Percentiles rank a stretch among this genome's conserved stretches.
These are phyloP conservation scores for Beauveria sp. DNA, from an alignment of 2,329 filamentous ascomycete species.

Conservation along the genomic window DNA sequence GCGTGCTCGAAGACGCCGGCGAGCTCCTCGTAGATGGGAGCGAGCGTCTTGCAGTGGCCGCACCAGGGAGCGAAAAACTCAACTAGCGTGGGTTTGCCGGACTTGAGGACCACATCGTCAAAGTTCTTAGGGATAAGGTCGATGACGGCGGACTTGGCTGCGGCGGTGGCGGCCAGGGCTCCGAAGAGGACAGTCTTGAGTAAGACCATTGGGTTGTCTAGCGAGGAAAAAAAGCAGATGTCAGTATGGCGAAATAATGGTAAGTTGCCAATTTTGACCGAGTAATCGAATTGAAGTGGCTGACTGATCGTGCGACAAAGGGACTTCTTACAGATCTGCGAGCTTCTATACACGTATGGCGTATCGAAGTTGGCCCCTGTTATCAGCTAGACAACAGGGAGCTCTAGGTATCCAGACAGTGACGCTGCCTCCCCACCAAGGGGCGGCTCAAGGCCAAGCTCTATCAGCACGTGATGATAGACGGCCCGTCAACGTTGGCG, in stretches of 20 bases:
- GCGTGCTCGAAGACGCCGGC: slow-evolving; percentile 65
- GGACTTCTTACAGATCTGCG: slow-evolving; percentile 2
- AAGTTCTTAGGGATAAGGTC: slow-evolving; percentile 90
- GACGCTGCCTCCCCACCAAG: not conserved
- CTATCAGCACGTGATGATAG: slow-evolving; percentile 18
- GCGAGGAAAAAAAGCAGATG: not conserved
- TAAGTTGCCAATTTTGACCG: not conserved
- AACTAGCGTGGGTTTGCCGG: slow-evolving; percentile 89
- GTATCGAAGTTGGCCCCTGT: slow-evolving; percentile 5
- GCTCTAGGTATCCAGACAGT: not conserved
- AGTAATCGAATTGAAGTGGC: not conserved
- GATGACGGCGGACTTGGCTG: slow-evolving; percentile 74
- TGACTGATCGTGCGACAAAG: not conserved
- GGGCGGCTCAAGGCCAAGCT: not conserved
- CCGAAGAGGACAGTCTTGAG: slow-evolving; percentile 54
- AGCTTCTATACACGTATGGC: slow-evolving; percentile 9
- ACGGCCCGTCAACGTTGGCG: not conserved
- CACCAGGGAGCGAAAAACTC: slow-evolving; percentile 99
- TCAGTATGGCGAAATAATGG: not conserved
- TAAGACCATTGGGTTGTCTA: slow-evolving; percentile 39
- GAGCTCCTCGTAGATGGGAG: slow-evolving; percentile 90
- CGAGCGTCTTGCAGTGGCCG: slow-evolving; percentile 97
- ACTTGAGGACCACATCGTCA: slow-evolving; percentile 79
- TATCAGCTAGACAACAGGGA: not conserved
- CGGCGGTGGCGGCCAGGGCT: slow-evolving; percentile 45